phyloP scores from a whole-genome alignment of 2,329 filamentous ascomycete genomes.

The Aspergillus flavus region DNA sequence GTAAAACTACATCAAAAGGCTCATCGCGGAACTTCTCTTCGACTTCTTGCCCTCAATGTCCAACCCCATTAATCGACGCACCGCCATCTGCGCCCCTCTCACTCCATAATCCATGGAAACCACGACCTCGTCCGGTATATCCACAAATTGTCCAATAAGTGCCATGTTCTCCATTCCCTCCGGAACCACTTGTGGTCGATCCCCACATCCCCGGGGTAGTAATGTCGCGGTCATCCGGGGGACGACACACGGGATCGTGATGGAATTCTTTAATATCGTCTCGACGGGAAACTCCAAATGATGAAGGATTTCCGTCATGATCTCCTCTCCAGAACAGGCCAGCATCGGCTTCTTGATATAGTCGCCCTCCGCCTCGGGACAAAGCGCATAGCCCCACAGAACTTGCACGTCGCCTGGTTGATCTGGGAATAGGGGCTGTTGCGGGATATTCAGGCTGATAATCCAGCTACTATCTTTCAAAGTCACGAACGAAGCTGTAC shows the following conservation, averaged over 20 bases:
- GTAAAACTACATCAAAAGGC: neutral
- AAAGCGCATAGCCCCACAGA: conserved; percentile 47
- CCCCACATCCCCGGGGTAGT: conserved; percentile 36
- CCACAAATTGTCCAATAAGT: conserved; percentile 47
- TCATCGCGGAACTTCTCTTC: conserved; percentile 4
- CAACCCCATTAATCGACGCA: conserved; percentile 33
- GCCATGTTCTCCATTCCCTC: conserved; percentile 41
- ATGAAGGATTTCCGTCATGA: conserved; percentile 42
- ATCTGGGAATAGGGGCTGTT: conserved; percentile 46
- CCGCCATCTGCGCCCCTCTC: conserved; percentile 40
- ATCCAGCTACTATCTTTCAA: conserved; percentile 47
- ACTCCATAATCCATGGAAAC: conserved; percentile 46
- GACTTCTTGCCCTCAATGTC: conserved; percentile 13
- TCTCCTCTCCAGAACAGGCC: conserved; percentile 44
- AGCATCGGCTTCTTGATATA: conserved; percentile 46
- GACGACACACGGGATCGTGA: conserved; percentile 44
- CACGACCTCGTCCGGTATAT: conserved; percentile 43
- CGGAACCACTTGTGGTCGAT: conserved; percentile 46
- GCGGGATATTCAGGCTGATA: conserved; percentile 44
- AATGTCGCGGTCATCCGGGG: conserved; percentile 45
- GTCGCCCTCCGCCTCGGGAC: conserved; percentile 39
- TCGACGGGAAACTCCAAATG: conserved; percentile 42
- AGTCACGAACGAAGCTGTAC: conserved; percentile 40
- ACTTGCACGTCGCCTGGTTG: conserved; percentile 39
- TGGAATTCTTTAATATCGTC: conserved; percentile 28